Percentiles rank a stretch among this genome's conserved stretches.
Conservation (phyloP, 352 stramenopile genomes). For the Globisporangium spiculum region DNA sequence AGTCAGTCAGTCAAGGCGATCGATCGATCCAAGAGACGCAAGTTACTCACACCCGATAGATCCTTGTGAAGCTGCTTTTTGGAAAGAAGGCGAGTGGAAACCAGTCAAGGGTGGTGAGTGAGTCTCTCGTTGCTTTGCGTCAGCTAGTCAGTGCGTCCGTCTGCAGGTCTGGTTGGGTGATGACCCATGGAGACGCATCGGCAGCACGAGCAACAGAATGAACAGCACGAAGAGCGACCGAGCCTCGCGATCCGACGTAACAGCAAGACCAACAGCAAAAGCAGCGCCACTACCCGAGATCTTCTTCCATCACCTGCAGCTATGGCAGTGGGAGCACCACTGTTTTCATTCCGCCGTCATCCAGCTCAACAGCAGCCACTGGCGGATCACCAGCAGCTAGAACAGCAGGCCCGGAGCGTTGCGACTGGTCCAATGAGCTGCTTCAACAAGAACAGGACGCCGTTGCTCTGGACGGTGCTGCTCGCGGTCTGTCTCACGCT, state of each 20-base stretch:
- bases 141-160: background rate
- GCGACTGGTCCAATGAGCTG: background rate
- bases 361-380: background rate
- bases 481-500: background rate
- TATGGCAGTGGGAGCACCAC: background rate
- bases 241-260: slow-evolving; percentile 6
- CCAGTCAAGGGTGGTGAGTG: background rate
- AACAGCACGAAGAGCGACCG: background rate
- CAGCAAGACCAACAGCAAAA: slow-evolving; percentile 1
- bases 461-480: slow-evolving; percentile 14
- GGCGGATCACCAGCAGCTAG: background rate
- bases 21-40: no score
- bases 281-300: background rate
- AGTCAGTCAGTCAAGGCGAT: no score
- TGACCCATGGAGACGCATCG: slow-evolving; percentile 10
- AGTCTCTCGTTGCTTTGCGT: background rate
- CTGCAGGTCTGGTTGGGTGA: background rate
- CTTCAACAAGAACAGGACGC: background rate
- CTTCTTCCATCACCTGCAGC: background rate
- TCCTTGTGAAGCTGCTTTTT: background rate
- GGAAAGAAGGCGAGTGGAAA: background rate
- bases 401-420: background rate
- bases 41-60: no score
- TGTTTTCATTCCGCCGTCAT: background rate
- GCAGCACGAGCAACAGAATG: slow-evolving; percentile 7